These are phyloP conservation scores for Gentiana straminea DNA, from an alignment of 257 asterid genomes.

Conservation along the genomic window DNA sequence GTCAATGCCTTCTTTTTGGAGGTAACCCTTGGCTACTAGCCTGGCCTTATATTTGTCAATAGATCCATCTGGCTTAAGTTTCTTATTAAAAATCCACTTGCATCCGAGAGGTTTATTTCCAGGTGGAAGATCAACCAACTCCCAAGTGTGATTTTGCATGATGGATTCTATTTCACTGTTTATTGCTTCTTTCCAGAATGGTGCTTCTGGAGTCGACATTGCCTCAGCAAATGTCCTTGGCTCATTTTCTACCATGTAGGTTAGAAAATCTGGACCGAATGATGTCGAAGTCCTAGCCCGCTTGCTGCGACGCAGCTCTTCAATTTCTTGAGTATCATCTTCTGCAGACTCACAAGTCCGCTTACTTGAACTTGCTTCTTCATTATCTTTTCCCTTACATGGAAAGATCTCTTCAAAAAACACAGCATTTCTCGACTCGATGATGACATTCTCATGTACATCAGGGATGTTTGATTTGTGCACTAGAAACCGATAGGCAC, in stretches of 20 bases:
- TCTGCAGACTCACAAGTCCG: too few species aligned
- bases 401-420: too few species aligned
- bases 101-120: too few species aligned
- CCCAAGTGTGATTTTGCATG: slow-evolving; percentile 2
- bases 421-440: background rate
- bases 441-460: background rate
- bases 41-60: too few species aligned
- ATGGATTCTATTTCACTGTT: slow-evolving; percentile 5
- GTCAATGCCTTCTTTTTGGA: background rate
- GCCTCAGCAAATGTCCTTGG: background rate
- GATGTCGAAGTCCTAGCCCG: background rate
- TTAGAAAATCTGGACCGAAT: background rate
- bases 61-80: too few species aligned
- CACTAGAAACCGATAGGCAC: background rate
- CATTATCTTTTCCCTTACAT: too few species aligned
- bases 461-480: background rate
- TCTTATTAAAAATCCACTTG: too few species aligned
- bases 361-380: too few species aligned
- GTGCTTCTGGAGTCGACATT: slow-evolving; percentile 1
- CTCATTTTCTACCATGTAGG: background rate
- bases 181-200: background rate
- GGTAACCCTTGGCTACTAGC: background rate
- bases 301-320: background rate
- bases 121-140: slow-evolving; percentile 1
- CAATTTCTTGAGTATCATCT: too few species aligned